Evolutionary conservation across 2,329 filamentous ascomycete species (phyloP), one percentile per base, ranked within the genome.

Genomic region (Nannizziopsis barbatae): DNA sequence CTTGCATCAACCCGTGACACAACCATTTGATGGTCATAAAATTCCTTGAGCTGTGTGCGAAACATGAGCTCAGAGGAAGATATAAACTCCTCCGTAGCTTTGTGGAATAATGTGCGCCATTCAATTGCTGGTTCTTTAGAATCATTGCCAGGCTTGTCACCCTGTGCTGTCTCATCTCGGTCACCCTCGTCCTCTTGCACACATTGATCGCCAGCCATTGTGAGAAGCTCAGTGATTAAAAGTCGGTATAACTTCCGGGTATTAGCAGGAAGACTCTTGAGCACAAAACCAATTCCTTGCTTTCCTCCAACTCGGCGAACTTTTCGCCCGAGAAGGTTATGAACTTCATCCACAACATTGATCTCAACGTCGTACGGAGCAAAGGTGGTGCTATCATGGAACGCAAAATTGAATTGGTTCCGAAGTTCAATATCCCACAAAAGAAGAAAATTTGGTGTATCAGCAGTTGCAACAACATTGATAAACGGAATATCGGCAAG

Each of bases 21-120:
- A 54, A 98, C 84, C 80, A 98, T 96, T 61, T 95, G 87, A 70
- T 98, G 92, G 60, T 98, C 92, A 62, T 95, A 87, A 65, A 98
- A 92, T 76, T 98, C 92, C 69, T 96, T 96, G 53, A 98, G 68
- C 62, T 98, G 65, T 20, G 89, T 95, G 52, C 92, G 77, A 70
- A 96, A 96, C 53, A 86, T 88, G 77, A 96, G 88, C 69, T 96
- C 92, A 52, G 85, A 95, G 57, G 86, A 92, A 64, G 90, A 95
- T 43, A 98, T 92, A 65, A 98, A 96, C 61, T 95, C 88, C 67
- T 95, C 89, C 4, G 90, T 84, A 2, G 92, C 89, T 70, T 95
- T 95, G 63, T 94, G 88, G 62, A 96, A 98, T 55, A 98, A 66
- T 57, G 87, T 82, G 17, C 87, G 76, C 63, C 95, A 96, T 68